These are phyloP conservation scores for Oropetium thomaeum DNA, from an alignment of 176 grass and related monocot genomes.

Conservation along the genomic window DNA sequence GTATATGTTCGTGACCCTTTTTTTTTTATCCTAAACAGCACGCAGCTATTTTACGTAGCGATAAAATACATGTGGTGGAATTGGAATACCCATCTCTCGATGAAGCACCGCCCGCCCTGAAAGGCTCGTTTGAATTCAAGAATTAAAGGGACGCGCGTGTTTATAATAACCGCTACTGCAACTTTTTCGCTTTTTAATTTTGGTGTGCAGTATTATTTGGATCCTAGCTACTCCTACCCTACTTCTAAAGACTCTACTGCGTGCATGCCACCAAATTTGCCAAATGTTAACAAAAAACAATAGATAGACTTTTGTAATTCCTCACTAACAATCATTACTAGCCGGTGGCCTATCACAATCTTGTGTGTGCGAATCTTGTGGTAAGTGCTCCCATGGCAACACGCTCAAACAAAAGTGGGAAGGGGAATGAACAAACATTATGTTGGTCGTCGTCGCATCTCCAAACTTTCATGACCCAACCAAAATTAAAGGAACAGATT, in stretches of 20 bases:
- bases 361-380: slow-evolving; percentile 24
- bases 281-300: neutral
- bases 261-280: neutral
- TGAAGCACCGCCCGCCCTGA: too few relatives aligned
- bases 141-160: too few relatives aligned
- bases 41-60: neutral
- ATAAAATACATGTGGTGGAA: neutral
- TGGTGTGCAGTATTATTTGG: too few relatives aligned
- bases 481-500: slow-evolving; percentile 23
- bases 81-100: too few relatives aligned
- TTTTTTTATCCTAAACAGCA: neutral
- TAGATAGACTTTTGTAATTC: neutral
- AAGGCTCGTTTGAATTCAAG: too few relatives aligned
- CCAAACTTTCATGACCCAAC: slow-evolving; percentile 40
- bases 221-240: neutral
- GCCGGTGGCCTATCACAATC: slow-evolving; percentile 32
- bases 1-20: too few relatives aligned
- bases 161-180: too few relatives aligned
- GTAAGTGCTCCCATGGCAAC: slow-evolving; percentile 33
- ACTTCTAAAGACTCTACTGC: slow-evolving; percentile 31
- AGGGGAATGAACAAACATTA: neutral
- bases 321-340: slow-evolving; percentile 7
- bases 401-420: slow-evolving; percentile 1
- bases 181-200: too few relatives aligned
- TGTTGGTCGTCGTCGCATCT: slow-evolving; percentile 11